A percentile compares a stretch with the other conserved stretches of the same genome.
These are phyloP conservation scores for Fusarium nygamai DNA, from an alignment of 2,329 filamentous ascomycete species.

Conservation along the genomic window DNA sequence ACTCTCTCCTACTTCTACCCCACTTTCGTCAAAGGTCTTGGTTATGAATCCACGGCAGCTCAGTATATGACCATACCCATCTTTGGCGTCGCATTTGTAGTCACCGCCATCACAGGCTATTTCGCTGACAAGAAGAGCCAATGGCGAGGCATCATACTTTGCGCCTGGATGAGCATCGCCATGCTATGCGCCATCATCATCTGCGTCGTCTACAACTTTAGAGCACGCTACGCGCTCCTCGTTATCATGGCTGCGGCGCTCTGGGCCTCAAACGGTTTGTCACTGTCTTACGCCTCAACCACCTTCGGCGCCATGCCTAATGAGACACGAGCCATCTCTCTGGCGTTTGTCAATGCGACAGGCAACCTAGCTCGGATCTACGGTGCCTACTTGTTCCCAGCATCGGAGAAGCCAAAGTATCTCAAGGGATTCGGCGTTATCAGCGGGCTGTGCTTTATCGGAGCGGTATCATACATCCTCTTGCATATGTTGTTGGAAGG, in stretches of 20 bases:
- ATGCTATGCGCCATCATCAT: not conserved
- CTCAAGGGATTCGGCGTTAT: slow-evolving; percentile 54
- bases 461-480: slow-evolving; percentile 8
- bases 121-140: not conserved
- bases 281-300: not conserved
- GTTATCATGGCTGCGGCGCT: not conserved
- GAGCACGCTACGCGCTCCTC: not conserved
- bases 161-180: not conserved
- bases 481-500: not conserved
- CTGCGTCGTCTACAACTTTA: not conserved
- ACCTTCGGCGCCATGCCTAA: not conserved
- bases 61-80: not conserved
- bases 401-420: slow-evolving; percentile 59
- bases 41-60: not conserved
- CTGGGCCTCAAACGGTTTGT: not conserved
- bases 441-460: slow-evolving; percentile 26
- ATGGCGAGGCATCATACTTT: not conserved
- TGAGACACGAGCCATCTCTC: not conserved
- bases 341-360: slow-evolving; percentile 44
- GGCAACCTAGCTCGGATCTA: slow-evolving; percentile 67
- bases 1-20: not conserved
- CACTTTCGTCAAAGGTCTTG: not conserved
- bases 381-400: slow-evolving; percentile 63
- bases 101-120: not conserved
- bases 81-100: not conserved